Evolutionary conservation across 1,139 yeast genomes (phyloP).

Genomic region (Spencermartinsiella ligniputridi): DNA sequence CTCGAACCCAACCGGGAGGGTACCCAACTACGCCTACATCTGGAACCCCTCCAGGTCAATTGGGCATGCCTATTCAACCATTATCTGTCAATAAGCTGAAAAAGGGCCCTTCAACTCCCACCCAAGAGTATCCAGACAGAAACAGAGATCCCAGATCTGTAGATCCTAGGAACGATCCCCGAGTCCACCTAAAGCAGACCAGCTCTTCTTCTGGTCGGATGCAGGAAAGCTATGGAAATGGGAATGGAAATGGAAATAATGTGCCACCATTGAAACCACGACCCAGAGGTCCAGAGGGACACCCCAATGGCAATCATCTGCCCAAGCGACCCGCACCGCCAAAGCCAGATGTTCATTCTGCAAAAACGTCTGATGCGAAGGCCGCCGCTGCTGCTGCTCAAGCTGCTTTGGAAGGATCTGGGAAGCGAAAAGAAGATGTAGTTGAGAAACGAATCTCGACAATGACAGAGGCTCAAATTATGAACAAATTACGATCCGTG

Average conservation of each 20-base stretch:
- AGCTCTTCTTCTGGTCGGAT: neutral
- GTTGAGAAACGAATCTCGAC: constrained; percentile 63
- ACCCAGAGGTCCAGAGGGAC: constrained; percentile 1
- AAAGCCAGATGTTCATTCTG: constrained; percentile 6
- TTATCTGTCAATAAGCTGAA: constrained; percentile 12
- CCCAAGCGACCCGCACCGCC: constrained; percentile 12
- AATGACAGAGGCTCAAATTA: constrained; percentile 79
- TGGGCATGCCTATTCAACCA: constrained; percentile 11
- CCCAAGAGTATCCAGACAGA: neutral
- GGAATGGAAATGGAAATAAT: neutral
- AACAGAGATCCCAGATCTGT: neutral
- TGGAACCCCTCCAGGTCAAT: neutral
- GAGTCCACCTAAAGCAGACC: neutral
- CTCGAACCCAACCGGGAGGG: neutral
- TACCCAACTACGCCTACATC: neutral
- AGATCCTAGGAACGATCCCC: neutral
- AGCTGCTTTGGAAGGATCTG: constrained; percentile 20
- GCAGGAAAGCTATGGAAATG: neutral
- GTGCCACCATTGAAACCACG: constrained; percentile 18
- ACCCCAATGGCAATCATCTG: neutral
- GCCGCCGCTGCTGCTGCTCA: constrained; percentile 31
- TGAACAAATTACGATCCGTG: constrained; percentile 78
- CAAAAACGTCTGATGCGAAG: constrained; percentile 5
- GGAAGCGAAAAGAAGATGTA: constrained; percentile 24
- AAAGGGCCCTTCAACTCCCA: neutral